Evolutionary conservation across 257 asterid species (phyloP), one percentile per base, ranked within the genome.

Genomic region (Salvia hispanica): DNA sequence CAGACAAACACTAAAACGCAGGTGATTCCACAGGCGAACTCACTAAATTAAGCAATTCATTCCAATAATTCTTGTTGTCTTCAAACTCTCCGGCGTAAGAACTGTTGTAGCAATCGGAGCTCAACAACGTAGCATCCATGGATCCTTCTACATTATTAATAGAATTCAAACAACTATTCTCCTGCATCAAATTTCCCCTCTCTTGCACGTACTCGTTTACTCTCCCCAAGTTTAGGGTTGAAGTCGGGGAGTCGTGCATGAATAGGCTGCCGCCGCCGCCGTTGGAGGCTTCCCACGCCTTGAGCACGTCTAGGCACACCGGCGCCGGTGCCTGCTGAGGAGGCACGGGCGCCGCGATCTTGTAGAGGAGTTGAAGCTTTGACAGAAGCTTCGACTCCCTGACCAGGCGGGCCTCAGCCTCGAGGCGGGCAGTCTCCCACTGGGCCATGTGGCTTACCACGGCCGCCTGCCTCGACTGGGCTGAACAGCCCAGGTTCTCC

Each of bases 401-500:
- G 8, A 60, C 86, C 9, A 84, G 80, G 21, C 86, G 42, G 31
- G 86, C 83, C 71, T 84, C 89, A 14, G 89, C 89, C 69, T 84
- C 89, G 11, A 84, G 84, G 11, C 86, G 79, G 14, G 89, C 89
- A 2, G 84, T 81, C 9, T 84, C 89, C 89, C 89, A 84, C 50
- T 84, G 89, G 9, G 89, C 84, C 85, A 79, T 81, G 85, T 84
- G 89, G 76, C 78, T 79, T 8, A 84, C 75, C 47, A 69, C 77
- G 42, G 86, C 79, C 6, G 85, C 81, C 7, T 74, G 80, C 12
- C 62, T 31, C 62, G 85, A 76, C 6, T 64, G 80, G 6, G 72
- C 67, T 7, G 76, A 66, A 3, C 72, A 60, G 62, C 34, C 60
- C 12, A 72, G 33, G 72, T 51, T 69, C 66, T 74, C 76, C 31